A percentile compares a stretch with the other conserved stretches of the same genome.
These are phyloP conservation scores for Pythium aristosporum DNA, from an alignment of 352 stramenopile genomes.

Conservation along the genomic window DNA sequence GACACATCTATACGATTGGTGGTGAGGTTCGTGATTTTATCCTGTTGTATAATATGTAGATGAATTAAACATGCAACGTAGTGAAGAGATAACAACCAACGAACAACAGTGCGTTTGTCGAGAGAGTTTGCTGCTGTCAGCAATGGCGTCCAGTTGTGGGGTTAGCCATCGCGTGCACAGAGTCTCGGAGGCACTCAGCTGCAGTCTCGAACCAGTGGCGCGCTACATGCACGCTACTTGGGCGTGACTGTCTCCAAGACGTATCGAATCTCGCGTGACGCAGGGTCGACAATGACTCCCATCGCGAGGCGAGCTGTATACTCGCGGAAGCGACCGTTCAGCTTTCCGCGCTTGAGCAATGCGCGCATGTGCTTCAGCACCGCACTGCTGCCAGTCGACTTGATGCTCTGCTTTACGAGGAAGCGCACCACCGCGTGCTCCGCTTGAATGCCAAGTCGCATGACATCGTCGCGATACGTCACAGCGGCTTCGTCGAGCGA, in stretches of 20 bases:
- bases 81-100: too few relatives aligned
- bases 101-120: too few relatives aligned
- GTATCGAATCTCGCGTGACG: constrained; percentile 1
- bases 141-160: neutral
- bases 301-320: constrained; percentile 1
- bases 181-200: neutral
- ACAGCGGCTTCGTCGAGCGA: neutral
- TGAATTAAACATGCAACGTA: too few relatives aligned
- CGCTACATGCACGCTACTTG: neutral
- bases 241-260: neutral
- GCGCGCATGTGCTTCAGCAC: constrained; percentile 15
- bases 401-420: neutral
- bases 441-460: neutral
- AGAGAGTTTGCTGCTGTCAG: neutral
- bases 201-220: neutral
- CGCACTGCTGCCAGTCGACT: neutral
- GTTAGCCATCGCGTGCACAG: neutral
- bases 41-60: too few relatives aligned
- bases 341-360: constrained; percentile 3
- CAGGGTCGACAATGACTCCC: constrained; percentile 8
- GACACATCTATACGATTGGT: too few relatives aligned
- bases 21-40: too few relatives aligned
- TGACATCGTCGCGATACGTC: constrained; percentile 9
- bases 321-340: constrained; percentile 4
- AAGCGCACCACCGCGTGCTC: neutral